Percentiles rank a stretch among this genome's conserved stretches.
Evolutionary conservation across 1,139 yeast species (phyloP).

Genomic region (Geotrichum australiense): DNA sequence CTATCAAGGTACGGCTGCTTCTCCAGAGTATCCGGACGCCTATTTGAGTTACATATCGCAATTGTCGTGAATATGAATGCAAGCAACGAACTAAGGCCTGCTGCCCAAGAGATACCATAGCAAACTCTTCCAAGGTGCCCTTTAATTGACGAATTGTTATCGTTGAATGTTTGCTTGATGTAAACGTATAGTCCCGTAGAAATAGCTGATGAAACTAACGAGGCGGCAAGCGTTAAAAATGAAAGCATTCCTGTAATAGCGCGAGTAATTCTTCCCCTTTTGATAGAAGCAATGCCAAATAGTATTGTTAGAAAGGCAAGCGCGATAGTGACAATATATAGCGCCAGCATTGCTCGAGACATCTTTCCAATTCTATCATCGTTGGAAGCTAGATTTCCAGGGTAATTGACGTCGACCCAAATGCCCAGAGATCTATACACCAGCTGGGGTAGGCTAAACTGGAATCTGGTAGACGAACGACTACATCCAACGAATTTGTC

Average conservation of each 20-base stretch:
- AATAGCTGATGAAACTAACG: constrained; percentile 9
- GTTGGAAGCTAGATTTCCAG: constrained; percentile 4
- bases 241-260: constrained; percentile 6
- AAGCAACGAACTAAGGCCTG: constrained; percentile 6
- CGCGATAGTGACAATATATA: constrained; percentile 3
- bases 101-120: constrained; percentile 12
- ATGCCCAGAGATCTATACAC: constrained; percentile 5
- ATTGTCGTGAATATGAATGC: constrained; percentile 7
- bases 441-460: constrained; percentile 8
- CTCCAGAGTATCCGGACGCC: not conserved
- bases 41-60: constrained; percentile 1
- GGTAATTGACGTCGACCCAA: constrained; percentile 4
- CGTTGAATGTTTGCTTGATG: constrained; percentile 4
- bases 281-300: not conserved
- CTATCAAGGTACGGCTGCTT: constrained; percentile 10
- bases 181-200: constrained; percentile 12
- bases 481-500: constrained; percentile 2
- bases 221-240: constrained; percentile 6
- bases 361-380: constrained; percentile 5
- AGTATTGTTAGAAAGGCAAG: constrained; percentile 3
- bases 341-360: constrained; percentile 4
- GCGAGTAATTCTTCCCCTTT: not conserved
- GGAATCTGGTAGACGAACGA: constrained; percentile 3
- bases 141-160: not conserved
- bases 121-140: constrained; percentile 7